These are phyloP conservation scores for Angomonas deanei DNA, from an alignment of 208 protist genomes.

Conservation along the genomic window DNA sequence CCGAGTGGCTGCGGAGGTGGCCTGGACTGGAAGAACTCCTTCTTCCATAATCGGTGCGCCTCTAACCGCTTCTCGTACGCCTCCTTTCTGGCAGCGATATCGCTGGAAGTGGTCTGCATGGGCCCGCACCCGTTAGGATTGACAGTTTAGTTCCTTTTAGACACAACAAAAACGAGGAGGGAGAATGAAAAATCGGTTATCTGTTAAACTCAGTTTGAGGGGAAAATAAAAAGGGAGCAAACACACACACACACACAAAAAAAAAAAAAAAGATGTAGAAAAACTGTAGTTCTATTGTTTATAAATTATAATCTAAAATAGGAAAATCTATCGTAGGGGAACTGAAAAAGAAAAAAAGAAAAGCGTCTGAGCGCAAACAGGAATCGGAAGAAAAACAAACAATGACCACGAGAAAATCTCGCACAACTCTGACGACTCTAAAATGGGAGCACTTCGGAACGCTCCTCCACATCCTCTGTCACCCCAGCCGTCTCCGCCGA, in stretches of 20 bases:
- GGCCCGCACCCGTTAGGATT: too few species aligned
- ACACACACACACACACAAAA: too few species aligned
- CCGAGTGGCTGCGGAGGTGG: conserved; percentile 50
- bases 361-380: too few species aligned
- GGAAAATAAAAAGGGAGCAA: not conserved
- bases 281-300: not conserved
- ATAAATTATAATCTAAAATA: conserved; percentile 1
- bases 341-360: conserved; percentile 11
- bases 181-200: too few species aligned
- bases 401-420: not conserved
- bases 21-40: conserved; percentile 63
- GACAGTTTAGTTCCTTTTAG: too few species aligned
- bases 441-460: not conserved
- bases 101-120: not conserved
- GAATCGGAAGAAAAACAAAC: not conserved
- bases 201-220: too few species aligned
- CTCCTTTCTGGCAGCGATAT: not conserved
- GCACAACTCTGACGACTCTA: not conserved
- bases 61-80: conserved; percentile 26
- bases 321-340: not conserved
- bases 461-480: not conserved
- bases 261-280: conserved; percentile 7
- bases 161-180: too few species aligned
- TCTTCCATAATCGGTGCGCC: conserved; percentile 66
- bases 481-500: not conserved